Conservation (phyloP, 768 basidiomycete species). For the Lactifluus echinatus region DNA sequence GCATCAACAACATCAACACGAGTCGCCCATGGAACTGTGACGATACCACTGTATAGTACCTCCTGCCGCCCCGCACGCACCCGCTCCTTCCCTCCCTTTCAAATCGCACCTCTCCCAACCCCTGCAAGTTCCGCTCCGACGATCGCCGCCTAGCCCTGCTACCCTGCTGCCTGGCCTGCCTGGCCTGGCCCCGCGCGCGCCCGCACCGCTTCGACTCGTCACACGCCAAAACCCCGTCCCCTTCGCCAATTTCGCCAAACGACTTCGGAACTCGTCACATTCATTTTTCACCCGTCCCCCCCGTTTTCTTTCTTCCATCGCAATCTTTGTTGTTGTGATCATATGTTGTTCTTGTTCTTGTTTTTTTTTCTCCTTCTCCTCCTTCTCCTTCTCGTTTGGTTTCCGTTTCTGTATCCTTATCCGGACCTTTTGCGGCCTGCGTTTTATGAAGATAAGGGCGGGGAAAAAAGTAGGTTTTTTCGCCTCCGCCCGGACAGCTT, state of each 20-base stretch:
- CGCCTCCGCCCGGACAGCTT: background rate
- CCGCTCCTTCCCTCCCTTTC: background rate
- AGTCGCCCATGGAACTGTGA: constrained; percentile 4
- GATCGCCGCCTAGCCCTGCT: background rate
- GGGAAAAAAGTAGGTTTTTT: background rate
- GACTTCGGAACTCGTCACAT: background rate
- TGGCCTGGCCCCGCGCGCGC: no score
- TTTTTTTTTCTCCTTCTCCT: background rate
- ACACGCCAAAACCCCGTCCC: background rate
- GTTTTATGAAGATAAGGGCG: background rate
- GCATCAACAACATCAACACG: background rate
- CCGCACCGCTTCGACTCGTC: background rate
- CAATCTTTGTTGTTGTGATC: background rate
- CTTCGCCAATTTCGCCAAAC: background rate
- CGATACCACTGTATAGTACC: no score
- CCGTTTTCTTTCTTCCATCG: background rate
- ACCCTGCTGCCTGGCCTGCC: background rate
- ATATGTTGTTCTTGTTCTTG: no score
- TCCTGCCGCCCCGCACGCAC: background rate
- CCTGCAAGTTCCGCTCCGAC: background rate
- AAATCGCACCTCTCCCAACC: background rate
- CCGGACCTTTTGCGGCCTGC: background rate
- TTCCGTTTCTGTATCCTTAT: constrained; percentile 1
- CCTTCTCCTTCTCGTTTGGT: background rate
- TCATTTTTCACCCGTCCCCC: background rate